These are phyloP conservation scores for Ceratobasidium sp. DNA, from an alignment of 1,284 basidiomycete species.

Conservation along the genomic window DNA sequence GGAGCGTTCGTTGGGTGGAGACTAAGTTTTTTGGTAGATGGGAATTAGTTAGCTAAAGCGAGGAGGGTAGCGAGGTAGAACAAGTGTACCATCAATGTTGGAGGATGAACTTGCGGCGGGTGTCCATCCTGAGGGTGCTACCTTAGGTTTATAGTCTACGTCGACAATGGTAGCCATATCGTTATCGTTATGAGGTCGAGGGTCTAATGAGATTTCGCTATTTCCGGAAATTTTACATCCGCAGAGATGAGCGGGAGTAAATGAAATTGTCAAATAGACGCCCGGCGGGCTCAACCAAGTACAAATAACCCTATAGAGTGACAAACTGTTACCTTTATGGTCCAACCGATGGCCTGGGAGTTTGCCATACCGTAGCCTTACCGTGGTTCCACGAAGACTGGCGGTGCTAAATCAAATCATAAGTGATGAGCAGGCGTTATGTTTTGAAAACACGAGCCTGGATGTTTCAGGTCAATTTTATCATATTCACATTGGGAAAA, in stretches of 20 bases:
- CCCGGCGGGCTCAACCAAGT: neutral
- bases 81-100: conserved; percentile 10
- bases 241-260: conserved; percentile 10
- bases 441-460: neutral
- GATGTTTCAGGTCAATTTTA: too few relatives aligned
- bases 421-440: neutral
- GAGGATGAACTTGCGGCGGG: conserved; percentile 35
- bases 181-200: conserved; percentile 18
- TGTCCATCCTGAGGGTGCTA: conserved; percentile 31
- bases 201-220: conserved; percentile 22
- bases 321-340: neutral
- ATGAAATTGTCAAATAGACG: conserved; percentile 3
- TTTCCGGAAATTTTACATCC: conserved; percentile 44
- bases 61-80: conserved; percentile 53
- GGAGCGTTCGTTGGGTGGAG: conserved; percentile 61
- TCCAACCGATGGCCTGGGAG: too few relatives aligned
- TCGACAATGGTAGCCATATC: conserved; percentile 42
- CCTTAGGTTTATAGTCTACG: conserved; percentile 39
- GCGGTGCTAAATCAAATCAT: neutral
- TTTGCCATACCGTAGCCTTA: too few relatives aligned
- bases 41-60: neutral
- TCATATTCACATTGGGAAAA: too few relatives aligned
- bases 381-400: neutral
- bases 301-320: neutral
- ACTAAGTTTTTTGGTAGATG: neutral